A percentile compares a stretch with the other conserved stretches of the same genome.
Evolutionary conservation across 2,329 filamentous ascomycete species (phyloP).

Genomic region (Monilinia vaccinii-corymbosi): DNA sequence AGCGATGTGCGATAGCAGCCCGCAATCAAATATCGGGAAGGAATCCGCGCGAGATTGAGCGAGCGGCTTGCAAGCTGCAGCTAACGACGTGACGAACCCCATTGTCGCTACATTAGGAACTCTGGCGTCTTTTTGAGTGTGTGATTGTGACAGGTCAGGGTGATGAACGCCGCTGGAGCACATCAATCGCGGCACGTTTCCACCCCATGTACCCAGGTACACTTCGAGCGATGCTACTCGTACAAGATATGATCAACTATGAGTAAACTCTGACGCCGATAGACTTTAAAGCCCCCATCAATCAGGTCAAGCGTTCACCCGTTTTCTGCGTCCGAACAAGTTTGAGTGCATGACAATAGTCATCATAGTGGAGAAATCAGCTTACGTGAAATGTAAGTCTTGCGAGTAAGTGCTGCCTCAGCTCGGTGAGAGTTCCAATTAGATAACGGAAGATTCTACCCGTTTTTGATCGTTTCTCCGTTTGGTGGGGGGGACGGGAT

Average conservation of each 20-base stretch:
- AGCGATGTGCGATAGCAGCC: background rate
- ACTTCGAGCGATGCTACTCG: background rate
- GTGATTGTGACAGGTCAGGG: background rate
- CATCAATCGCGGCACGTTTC: background rate
- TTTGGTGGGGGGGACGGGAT: background rate
- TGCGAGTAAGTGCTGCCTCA: background rate
- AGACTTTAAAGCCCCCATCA: background rate
- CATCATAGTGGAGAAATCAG: slow-evolving; percentile 1
- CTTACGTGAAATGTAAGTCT: background rate
- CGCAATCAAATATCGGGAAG: background rate
- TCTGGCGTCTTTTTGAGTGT: background rate
- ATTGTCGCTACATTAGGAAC: background rate
- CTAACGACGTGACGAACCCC: slow-evolving; percentile 1
- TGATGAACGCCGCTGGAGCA: background rate
- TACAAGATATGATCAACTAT: background rate
- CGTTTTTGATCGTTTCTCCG: background rate
- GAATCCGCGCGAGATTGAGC: no score
- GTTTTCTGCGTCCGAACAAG: background rate
- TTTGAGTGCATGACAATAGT: background rate
- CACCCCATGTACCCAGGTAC: background rate
- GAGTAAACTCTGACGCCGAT: background rate
- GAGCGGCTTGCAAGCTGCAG: background rate
- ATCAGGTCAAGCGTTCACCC: background rate
- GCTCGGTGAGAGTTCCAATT: background rate
- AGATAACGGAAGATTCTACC: background rate